These are phyloP conservation scores for Pichia nanzhaoensis DNA, from an alignment of 805 yeast genomes.

Conservation along the genomic window DNA sequence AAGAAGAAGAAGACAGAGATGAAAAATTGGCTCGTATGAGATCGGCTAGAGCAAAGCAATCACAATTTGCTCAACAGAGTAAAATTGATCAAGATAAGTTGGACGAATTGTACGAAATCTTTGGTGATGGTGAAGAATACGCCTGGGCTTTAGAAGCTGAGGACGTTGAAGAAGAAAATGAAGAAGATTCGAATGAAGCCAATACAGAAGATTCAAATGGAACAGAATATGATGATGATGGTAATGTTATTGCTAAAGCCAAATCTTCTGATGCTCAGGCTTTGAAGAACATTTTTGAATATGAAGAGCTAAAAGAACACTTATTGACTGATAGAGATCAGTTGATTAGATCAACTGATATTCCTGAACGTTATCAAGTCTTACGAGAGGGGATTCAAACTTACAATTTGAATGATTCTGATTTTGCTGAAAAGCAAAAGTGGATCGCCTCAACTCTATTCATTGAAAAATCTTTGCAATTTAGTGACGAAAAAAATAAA, in stretches of 20 bases:
- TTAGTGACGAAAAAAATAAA: slow-evolving; percentile 31
- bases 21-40: slow-evolving; percentile 34
- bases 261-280: slow-evolving; percentile 37
- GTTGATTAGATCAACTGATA: slow-evolving; percentile 73
- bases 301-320: slow-evolving; percentile 83
- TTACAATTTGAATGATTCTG: slow-evolving; percentile 63
- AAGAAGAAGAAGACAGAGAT: slow-evolving; percentile 67
- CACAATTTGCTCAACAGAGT: slow-evolving; percentile 27
- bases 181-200: slow-evolving; percentile 46
- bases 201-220: slow-evolving; percentile 25
- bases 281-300: slow-evolving; percentile 88
- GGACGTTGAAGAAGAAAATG: slow-evolving; percentile 51
- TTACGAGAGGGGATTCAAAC: slow-evolving; percentile 60
- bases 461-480: slow-evolving; percentile 45
- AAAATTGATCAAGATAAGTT: slow-evolving; percentile 83
- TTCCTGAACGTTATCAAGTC: slow-evolving; percentile 89
- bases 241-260: slow-evolving; percentile 28
- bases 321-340: slow-evolving; percentile 92
- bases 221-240: slow-evolving; percentile 35
- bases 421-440: slow-evolving; percentile 61
- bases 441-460: slow-evolving; percentile 73
- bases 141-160: slow-evolving; percentile 98
- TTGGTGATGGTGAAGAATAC: slow-evolving; percentile 95
- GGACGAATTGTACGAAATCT: slow-evolving; percentile 88
- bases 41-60: slow-evolving; percentile 28